Evolutionary conservation across 2,329 filamentous ascomycete genomes (phyloP), one percentile per base, ranked within the genome.

Genomic region (Thielaviopsis cerberus): DNA sequence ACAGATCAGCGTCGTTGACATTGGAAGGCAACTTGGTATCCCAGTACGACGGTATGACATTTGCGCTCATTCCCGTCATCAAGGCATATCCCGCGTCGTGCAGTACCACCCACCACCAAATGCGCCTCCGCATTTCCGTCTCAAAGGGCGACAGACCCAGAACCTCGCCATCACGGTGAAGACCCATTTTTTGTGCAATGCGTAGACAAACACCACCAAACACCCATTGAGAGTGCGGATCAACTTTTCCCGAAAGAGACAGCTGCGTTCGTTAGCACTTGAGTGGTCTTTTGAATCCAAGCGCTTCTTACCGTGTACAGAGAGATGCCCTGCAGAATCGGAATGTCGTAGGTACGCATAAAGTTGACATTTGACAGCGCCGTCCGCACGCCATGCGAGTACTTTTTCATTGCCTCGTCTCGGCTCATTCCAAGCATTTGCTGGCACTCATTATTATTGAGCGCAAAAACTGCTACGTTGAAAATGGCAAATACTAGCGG

Each of bases 401-500:
- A 82, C 34, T 70, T 72, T 54, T 73, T 72, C 48, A 80, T 67
- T 1, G 76, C 77, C 11, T 73, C 70, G 23, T 75, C 73, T 53
- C 74, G 73, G 1, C 73, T 65, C n/a, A 69, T 72, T 24, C 76
- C 75, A 13, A 82, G 69, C 58, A 75, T 69, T n/a, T 72, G 71
- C 17, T 71, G 67, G 61, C 78, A 82, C 62, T 86, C 81, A 0
- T 73, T 69, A 1, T 76, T 72, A 0, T 67, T 69, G 54, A 88
- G 69, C 51, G 81, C 78, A 11, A 78, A 67, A 20, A 79, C 69
- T 0, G 81, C 76, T 65, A 82, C 76, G 59, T 74, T 76, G 65
- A 86, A 87, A 51, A 88, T 83, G 62, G 78, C 71, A 61, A 83
- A 83, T 55, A 84, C 67, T 3, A 84, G 71, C 0, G 81, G 79